These are phyloP conservation scores for Pichia kudriavzevii DNA, from an alignment of 1,139 yeast species.

Conservation along the genomic window DNA sequence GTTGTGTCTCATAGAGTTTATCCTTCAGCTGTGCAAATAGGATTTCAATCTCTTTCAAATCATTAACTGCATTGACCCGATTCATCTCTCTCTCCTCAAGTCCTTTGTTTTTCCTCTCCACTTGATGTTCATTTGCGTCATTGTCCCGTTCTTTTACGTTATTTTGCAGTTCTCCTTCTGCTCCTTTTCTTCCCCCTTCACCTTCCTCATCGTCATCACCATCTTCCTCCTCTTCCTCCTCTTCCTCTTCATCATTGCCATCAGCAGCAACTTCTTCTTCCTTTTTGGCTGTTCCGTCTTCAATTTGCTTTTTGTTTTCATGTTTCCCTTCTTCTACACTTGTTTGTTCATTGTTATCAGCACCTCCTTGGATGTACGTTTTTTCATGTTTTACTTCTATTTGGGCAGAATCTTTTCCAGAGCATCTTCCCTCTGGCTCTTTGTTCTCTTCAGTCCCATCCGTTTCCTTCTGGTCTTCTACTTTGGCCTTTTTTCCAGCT, in stretches of 20 bases:
- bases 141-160: slow-evolving; percentile 16
- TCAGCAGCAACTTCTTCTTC: slow-evolving; percentile 11
- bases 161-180: slow-evolving; percentile 13
- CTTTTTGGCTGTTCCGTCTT: slow-evolving; percentile 3
- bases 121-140: slow-evolving; percentile 19
- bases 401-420: no score
- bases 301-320: slow-evolving; percentile 11
- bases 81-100: slow-evolving; percentile 38
- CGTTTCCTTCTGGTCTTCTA: no score
- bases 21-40: slow-evolving; percentile 84
- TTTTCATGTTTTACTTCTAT: no score
- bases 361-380: no score
- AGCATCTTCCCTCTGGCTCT: no score
- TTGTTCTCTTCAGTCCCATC: no score
- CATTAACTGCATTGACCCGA: slow-evolving; percentile 57
- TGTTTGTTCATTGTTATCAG: not conserved
- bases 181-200: slow-evolving; percentile 10
- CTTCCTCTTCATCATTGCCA: slow-evolving; percentile 19
- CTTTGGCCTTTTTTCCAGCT: no score
- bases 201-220: slow-evolving; percentile 20
- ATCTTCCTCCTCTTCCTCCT: slow-evolving; percentile 19
- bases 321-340: slow-evolving; percentile 4
- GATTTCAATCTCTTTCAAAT: slow-evolving; percentile 69
- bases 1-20: slow-evolving; percentile 63
- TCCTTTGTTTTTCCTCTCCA: no score